Conservation (phyloP, 148 eudicot species). For the Rhododendron vialii region DNA sequence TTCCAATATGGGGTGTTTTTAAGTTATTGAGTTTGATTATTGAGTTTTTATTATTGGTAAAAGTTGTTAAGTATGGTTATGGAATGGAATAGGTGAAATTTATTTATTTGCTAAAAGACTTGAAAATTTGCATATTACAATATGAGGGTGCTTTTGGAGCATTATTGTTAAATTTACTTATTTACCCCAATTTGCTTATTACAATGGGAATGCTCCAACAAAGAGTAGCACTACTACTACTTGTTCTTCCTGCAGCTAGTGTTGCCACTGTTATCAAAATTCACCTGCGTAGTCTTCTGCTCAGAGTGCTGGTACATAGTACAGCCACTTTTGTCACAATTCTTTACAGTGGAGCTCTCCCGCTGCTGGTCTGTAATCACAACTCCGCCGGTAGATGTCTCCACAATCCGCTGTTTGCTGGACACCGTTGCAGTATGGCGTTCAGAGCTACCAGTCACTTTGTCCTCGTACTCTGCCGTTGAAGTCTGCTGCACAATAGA, state of each 20-base stretch:
- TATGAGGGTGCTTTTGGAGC: too few relatives aligned
- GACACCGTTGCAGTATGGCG: not conserved
- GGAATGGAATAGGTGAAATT: too few relatives aligned
- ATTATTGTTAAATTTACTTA: too few relatives aligned
- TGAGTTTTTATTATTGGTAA: too few relatives aligned
- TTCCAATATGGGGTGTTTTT: too few relatives aligned
- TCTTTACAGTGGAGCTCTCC: not conserved
- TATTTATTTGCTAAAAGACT: too few relatives aligned
- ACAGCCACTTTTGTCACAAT: not conserved
- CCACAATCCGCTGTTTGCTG: not conserved
- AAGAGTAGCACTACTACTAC: not conserved
- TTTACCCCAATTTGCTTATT: too few relatives aligned
- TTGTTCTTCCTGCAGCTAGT: not conserved
- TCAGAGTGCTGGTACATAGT: not conserved
- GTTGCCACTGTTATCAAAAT: not conserved
- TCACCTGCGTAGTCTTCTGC: constrained; percentile 2
- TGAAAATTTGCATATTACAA: too few relatives aligned
- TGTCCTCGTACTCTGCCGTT: not conserved
- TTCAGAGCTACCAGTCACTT: not conserved
- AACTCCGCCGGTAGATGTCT: not conserved
- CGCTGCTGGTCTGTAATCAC: not conserved
- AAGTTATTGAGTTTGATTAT: too few relatives aligned
- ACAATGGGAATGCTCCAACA: too few relatives aligned
- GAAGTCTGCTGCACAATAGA: not conserved
- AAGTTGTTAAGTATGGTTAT: too few relatives aligned